A percentile compares a stretch with the other conserved stretches of the same genome.
These are phyloP conservation scores for Akanthomyces dipterigenus DNA, from an alignment of 2,329 filamentous ascomycete genomes.

Conservation along the genomic window DNA sequence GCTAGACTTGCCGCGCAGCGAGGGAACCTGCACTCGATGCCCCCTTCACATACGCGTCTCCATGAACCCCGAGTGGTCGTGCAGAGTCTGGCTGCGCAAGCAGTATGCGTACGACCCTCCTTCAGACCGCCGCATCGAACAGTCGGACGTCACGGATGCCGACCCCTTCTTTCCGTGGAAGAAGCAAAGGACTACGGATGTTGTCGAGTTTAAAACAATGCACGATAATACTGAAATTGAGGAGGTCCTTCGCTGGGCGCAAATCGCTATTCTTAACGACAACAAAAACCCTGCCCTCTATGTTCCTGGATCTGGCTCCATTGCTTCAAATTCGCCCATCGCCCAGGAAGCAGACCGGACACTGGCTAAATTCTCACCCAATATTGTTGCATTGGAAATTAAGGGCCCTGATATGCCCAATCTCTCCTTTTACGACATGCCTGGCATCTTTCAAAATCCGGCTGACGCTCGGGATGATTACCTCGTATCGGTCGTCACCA, in stretches of 20 bases:
- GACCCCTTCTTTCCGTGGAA: constrained; percentile 63
- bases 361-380: constrained; percentile 70
- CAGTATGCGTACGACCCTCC: constrained; percentile 53
- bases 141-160: constrained; percentile 39
- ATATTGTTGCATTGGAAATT: constrained; percentile 71
- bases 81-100: constrained; percentile 57
- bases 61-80: constrained; percentile 55
- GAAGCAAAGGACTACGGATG: constrained; percentile 35
- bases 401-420: constrained; percentile 63
- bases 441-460: constrained; percentile 70
- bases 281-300: constrained; percentile 44
- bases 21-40: constrained; percentile 72
- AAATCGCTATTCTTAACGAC: constrained; percentile 71
- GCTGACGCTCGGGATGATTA: constrained; percentile 58
- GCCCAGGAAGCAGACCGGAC: constrained; percentile 33
- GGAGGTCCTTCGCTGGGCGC: constrained; percentile 63
- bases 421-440: constrained; percentile 78
- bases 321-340: constrained; percentile 29
- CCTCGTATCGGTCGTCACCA: constrained; percentile 64
- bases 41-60: constrained; percentile 73
- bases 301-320: constrained; percentile 42
- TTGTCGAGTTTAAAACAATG: constrained; percentile 58
- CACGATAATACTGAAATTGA: constrained; percentile 57
- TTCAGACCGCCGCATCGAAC: constrained; percentile 30
- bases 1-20: constrained; percentile 63